Conservation (phyloP, 1,284 basidiomycete species). For the Dichomitus squalens region DNA sequence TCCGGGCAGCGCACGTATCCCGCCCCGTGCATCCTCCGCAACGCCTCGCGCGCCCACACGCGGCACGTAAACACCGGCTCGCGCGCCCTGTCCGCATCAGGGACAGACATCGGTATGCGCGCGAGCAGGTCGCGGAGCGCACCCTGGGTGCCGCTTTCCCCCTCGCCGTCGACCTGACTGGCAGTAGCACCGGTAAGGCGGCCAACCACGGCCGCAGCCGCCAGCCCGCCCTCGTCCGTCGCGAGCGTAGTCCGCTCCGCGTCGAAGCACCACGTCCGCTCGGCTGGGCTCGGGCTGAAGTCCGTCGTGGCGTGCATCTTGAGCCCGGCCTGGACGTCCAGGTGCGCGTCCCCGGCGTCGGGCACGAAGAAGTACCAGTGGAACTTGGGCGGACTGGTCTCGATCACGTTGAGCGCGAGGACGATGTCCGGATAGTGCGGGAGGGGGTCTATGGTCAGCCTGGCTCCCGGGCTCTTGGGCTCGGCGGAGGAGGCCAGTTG, state of each 20-base stretch:
- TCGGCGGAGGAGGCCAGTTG: not conserved
- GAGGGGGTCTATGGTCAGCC: not conserved
- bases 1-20: slow-evolving; percentile 12
- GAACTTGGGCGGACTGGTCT: slow-evolving; percentile 15
- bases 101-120: slow-evolving; percentile 10
- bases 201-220: slow-evolving; percentile 11
- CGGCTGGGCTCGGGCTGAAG: slow-evolving; percentile 3
- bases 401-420: slow-evolving; percentile 18
- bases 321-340: not conserved
- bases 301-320: slow-evolving; percentile 19
- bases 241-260: not conserved
- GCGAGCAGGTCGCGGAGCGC: too few relatives aligned
- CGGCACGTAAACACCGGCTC: slow-evolving; percentile 16
- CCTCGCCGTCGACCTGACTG: too few relatives aligned
- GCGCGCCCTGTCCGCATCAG: slow-evolving; percentile 2
- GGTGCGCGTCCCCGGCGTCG: not conserved
- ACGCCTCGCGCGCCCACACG: slow-evolving; percentile 17
- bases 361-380: slow-evolving; percentile 20
- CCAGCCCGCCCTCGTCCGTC: slow-evolving; percentile 3
- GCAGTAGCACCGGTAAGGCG: too few relatives aligned
- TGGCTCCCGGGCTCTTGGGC: not conserved
- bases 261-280: not conserved
- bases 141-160: too few relatives aligned
- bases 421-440: slow-evolving; percentile 13
- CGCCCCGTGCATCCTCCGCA: slow-evolving; percentile 10